Conservation (phyloP, 1,139 yeast species). For the Scheffersomyces quercinus region DNA sequence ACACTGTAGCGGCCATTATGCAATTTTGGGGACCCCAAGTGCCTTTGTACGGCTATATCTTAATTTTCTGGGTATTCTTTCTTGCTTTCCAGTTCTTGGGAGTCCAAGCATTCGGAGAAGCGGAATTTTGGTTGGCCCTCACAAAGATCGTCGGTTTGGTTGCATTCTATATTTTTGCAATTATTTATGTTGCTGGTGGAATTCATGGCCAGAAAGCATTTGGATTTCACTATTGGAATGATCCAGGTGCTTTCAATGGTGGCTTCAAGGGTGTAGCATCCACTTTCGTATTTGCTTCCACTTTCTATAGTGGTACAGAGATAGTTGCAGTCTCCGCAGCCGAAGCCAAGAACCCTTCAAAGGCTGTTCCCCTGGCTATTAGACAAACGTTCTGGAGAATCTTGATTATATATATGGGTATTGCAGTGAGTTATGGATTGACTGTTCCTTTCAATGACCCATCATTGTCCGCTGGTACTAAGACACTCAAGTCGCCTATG, state of each 20-base stretch:
- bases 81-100: conserved; percentile 57
- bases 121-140: conserved; percentile 64
- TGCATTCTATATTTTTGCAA: conserved; percentile 59
- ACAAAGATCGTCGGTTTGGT: conserved; percentile 54
- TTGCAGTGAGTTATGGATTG: conserved; percentile 53
- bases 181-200: conserved; percentile 70
- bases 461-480: conserved; percentile 20
- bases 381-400: conserved; percentile 59
- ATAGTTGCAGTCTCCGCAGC: conserved; percentile 58
- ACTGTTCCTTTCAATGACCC: conserved; percentile 56
- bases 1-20: conserved; percentile 53
- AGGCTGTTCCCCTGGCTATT: conserved; percentile 58
- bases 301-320: conserved; percentile 60
- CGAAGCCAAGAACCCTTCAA: conserved; percentile 55
- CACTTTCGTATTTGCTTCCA: conserved; percentile 70
- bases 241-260: conserved; percentile 46
- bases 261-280: conserved; percentile 58
- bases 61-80: conserved; percentile 57
- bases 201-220: conserved; percentile 52
- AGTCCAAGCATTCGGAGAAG: conserved; percentile 64
- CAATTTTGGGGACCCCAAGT: conserved; percentile 62
- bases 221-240: conserved; percentile 52
- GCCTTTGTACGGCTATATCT: conserved; percentile 58
- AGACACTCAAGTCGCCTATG: conserved; percentile 44
- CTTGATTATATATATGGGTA: conserved; percentile 54